These are phyloP conservation scores for Geotrichum cucujoidarum DNA, from an alignment of 1,139 yeast species.

Conservation along the genomic window DNA sequence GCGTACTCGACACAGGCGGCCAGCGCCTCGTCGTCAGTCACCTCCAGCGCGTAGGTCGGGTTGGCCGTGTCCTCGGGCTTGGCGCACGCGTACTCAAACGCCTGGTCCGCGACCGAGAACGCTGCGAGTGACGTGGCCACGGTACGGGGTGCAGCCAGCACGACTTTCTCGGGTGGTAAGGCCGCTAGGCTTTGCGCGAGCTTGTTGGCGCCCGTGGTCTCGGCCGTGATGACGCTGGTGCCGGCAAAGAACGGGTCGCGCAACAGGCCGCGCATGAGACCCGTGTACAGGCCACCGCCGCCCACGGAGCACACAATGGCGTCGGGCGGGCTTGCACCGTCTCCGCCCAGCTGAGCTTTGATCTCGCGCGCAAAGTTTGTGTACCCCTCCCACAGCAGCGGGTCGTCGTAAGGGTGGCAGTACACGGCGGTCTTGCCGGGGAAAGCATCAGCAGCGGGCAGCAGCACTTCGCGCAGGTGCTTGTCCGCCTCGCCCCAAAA, in stretches of 20 bases:
- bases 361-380: slow-evolving; percentile 57
- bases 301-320: slow-evolving; percentile 67
- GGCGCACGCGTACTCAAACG: slow-evolving; percentile 31
- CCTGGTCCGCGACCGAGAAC: slow-evolving; percentile 49
- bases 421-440: slow-evolving; percentile 45
- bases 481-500: slow-evolving; percentile 66
- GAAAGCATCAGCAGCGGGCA: slow-evolving; percentile 27
- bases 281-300: slow-evolving; percentile 70
- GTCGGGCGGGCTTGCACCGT: slow-evolving; percentile 37
- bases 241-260: neutral
- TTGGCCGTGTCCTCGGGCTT: slow-evolving; percentile 1
- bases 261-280: slow-evolving; percentile 36
- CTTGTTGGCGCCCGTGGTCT: slow-evolving; percentile 59
- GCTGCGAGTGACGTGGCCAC: slow-evolving; percentile 29
- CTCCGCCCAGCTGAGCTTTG: slow-evolving; percentile 38
- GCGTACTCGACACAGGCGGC: slow-evolving; percentile 49
- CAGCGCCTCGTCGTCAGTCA: slow-evolving; percentile 33
- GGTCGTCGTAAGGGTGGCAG: slow-evolving; percentile 67
- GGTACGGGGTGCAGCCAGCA: slow-evolving; percentile 5
- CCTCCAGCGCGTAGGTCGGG: slow-evolving; percentile 2
- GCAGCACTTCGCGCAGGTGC: slow-evolving; percentile 42
- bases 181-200: slow-evolving; percentile 8
- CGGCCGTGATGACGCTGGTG: slow-evolving; percentile 30
- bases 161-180: slow-evolving; percentile 8
- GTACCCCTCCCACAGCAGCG: slow-evolving; percentile 66